Evolutionary conservation across 2,329 filamentous ascomycete species (phyloP).

Genomic region (Ophiostoma sp.): DNA sequence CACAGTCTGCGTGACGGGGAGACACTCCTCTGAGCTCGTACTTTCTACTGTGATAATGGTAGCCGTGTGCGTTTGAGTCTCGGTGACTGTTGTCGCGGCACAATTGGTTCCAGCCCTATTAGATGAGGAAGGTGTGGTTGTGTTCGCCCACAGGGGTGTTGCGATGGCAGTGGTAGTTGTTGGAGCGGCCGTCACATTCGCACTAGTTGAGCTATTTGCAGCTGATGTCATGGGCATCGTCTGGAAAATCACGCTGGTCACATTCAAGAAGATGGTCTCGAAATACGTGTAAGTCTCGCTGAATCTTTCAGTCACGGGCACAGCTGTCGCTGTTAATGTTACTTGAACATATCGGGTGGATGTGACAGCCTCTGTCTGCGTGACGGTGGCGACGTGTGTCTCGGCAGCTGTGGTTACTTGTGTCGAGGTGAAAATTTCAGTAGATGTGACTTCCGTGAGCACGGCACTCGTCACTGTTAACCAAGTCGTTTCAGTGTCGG

Average conservation of each 20-base stretch:
- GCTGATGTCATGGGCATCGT: not conserved
- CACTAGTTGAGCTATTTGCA: not conserved
- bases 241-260: not conserved
- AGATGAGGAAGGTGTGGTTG: not conserved
- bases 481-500: not conserved
- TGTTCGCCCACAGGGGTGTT: not conserved
- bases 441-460: not conserved
- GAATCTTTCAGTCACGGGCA: not conserved
- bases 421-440: not conserved
- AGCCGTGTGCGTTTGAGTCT: not conserved
- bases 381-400: not conserved
- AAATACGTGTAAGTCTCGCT: conserved; percentile 1
- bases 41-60: not conserved
- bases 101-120: not conserved
- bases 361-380: not conserved
- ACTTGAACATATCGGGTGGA: not conserved
- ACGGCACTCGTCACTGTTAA: not conserved
- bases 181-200: not conserved
- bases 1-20: not conserved
- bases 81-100: not conserved
- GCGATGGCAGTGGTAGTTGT: not conserved
- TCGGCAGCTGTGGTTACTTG: not conserved
- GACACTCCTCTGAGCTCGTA: not conserved
- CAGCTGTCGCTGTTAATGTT: not conserved
- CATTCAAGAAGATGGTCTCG: not conserved